Base-by-base conservation (phyloP, 2,329 filamentous ascomycete genomes). In the Gnomoniopsis smithogilvyi region DNA sequence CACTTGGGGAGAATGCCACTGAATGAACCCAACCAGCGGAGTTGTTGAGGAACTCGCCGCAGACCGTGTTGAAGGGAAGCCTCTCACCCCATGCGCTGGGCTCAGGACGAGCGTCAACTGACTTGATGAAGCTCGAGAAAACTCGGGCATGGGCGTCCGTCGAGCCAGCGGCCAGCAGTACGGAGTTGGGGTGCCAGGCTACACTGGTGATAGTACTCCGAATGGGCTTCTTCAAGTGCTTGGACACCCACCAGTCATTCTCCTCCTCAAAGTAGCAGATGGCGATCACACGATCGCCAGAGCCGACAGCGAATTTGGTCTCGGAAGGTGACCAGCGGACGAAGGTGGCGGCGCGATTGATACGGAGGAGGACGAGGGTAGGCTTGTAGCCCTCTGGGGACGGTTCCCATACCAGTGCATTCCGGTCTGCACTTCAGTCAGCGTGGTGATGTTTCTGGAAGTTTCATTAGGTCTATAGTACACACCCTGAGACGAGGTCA, bases 191-290 rank as follows among this genome's bases (percentile, higher is more conserved):
- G 75, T 99, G 95, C 95, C 95, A 99, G 59, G 89, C 88, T 48
- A 99, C 86, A 17, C 90, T 92, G 58, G 95, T 98, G 68, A 99
- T 94, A 59, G 95, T 99, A 73, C 92, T 96, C 66, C 94, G 90
- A 69, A 99, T 96, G 21, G 95, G 95, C 84, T 98, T 99, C 86
- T 98, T 98, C 71, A 99, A 78, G 77, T 99, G 95, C 82, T 99
- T 99, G 41, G 93, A 97, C 46, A 99, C 94, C 95, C 95, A 99
- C 95, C 95, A 99, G 80, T 99, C 93, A 76, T 99, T 97, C 76
- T 99, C 95, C 73, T 96, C 91, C 72, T 99, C 95, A 68, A 99
- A 99, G 80, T 98, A 98, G 82, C 95, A 99, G 67, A 98, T 85
- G 45, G 95, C 92, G 69, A 99, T 96, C 65, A 96, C 90, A 64